Evolutionary conservation across 257 asterid species (phyloP), one percentile per base, ranked within the genome.

Genomic region (Fraxinus pennsylvanica): DNA sequence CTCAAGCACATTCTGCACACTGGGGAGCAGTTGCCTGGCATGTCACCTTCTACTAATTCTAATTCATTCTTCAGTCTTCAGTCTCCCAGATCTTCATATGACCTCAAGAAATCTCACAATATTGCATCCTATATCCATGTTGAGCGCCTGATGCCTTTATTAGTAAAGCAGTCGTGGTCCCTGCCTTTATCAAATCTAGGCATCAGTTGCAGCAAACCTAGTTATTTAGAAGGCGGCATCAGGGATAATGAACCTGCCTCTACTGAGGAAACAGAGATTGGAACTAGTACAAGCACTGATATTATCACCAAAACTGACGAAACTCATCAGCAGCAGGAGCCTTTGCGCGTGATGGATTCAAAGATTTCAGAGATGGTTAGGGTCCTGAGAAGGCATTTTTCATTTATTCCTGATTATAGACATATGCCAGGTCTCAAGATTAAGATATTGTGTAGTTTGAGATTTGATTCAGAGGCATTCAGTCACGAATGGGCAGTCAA

Each of bases 131-230:
- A 84, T 80, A 86, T 92, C 73, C 91, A 90, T 77, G 76, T 95
- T 74, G 92, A 91, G 81, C 97, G 99, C 29, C 66, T 82, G 39
- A 74, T 78, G 13, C 92, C 97, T 38, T 87, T 91, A 76, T 81
- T 90, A 81, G 96, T 93, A 50, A 91, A 90, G 86, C 97, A 95
- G 77, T 92, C 97, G 35, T 95, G 99, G 99, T 85, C 99, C 80
- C 87, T 95, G 75, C 83, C 97, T 84, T 83, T 92, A 66, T 87
- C 97, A 73, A 81, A 81, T 76, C 78, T 87, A 74, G 87, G 89
- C 79, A 61, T 67, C 74, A 79, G 82, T 81, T 79, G 87, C 74
- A 85, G 83, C 47, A 89, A 76, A 83, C 88, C 88, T 66, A 86
- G 84, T 75, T 82, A 85, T 72, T 81, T 89, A 76, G 93, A 84